Base-by-base conservation (phyloP, 2,329 filamentous ascomycete genomes). In the Nemania diffusa region DNA sequence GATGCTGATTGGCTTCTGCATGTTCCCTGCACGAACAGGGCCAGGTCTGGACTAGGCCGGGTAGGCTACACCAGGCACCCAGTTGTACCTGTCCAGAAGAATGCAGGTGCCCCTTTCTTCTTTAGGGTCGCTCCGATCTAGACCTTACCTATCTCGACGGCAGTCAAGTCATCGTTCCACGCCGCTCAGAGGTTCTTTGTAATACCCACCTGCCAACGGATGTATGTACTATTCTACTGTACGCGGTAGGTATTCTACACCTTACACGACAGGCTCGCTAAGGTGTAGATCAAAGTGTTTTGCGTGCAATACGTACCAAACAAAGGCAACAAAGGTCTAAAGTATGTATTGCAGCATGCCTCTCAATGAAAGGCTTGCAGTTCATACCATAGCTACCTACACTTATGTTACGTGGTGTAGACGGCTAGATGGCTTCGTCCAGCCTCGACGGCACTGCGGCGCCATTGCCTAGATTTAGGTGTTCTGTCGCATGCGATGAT, bases 61-160 rank as follows among this genome's bases (percentile, higher is more conserved):
- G 15, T 27, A n/a, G n/a, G n/a, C n/a, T n/a, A 24, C 44, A 42
- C 44, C 29, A 58, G 59, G 46, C 55, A 66, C 22, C 52, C 32
- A 29, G 27, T 26, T 22, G n/a, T 37, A n/a, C 40, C 13, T 44
- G 32, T 29, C 26, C 26, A 29, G 26, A 40, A 29, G 20, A 40
- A 51, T 57, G 34, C 27, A 13, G 42, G 50, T 56, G 13, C 64
- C 63, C 64, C 59, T 67, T 67, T 67, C 48, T 55, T 11, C 27
- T 58, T 63, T 29, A 50, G 51, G 44, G 42, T 29, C 9, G 15
- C 24, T 42, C 52, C 29, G 46, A 64, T 65, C 63, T 65, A 17
- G 58, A 27, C 8, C 50, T 57, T n/a, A 50, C 29, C 50, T 61
- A 57, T 50, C 40, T 40, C 17, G 57, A 50, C 55, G 40, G n/a